These are phyloP conservation scores for Cercospora sesami DNA, from an alignment of 2,329 filamentous ascomycete species.

Conservation along the genomic window DNA sequence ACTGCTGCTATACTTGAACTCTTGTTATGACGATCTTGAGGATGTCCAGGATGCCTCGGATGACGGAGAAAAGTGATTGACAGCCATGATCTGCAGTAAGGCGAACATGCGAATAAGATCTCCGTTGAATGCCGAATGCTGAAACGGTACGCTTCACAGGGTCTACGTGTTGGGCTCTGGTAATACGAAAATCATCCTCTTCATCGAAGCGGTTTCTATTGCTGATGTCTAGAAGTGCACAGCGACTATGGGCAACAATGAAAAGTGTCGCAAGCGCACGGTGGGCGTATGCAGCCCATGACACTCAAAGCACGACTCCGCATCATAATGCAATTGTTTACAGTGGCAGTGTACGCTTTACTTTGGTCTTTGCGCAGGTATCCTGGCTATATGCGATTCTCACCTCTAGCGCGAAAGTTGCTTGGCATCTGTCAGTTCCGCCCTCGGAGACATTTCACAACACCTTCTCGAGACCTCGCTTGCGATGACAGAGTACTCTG, in stretches of 20 bases:
- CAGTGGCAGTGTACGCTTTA: not conserved
- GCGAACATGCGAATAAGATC: not conserved
- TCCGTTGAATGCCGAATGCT: not conserved
- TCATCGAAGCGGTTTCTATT: not conserved
- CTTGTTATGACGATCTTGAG: slow-evolving; percentile 10
- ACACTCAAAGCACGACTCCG: not conserved
- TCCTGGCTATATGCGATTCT: not conserved
- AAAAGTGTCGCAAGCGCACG: not conserved
- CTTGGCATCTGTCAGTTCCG: slow-evolving; percentile 1
- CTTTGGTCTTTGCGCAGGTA: not conserved
- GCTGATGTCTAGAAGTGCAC: not conserved
- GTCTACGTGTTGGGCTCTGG: not conserved
- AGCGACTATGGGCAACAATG: not conserved
- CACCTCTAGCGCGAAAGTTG: not conserved
- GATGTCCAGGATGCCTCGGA: slow-evolving; percentile 13
- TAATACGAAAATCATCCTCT: not conserved
- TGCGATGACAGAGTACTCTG: not conserved
- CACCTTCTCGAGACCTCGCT: not conserved
- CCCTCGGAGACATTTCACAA: not conserved
- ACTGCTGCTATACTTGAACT: slow-evolving; percentile 10
- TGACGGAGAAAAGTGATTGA: slow-evolving; percentile 2
- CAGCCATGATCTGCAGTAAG: not conserved
- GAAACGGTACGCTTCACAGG: not conserved
- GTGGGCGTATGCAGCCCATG: not conserved
- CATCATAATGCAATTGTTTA: not conserved